A percentile compares a stretch with the other conserved stretches of the same genome.
These are phyloP conservation scores for Saturnispora zaruensis DNA, from an alignment of 805 yeast species.

Conservation along the genomic window DNA sequence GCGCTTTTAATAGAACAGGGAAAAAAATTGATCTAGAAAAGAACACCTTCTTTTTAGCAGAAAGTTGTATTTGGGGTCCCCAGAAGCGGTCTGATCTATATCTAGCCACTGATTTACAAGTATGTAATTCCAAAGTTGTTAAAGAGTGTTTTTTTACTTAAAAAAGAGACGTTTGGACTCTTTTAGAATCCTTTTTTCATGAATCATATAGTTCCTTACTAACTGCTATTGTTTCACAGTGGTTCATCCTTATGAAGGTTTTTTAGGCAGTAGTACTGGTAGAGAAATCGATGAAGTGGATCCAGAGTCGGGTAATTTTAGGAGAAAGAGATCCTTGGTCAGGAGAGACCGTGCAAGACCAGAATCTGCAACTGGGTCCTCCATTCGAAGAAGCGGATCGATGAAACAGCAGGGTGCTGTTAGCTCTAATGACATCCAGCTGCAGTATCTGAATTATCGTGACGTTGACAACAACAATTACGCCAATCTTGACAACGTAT, in stretches of 20 bases:
- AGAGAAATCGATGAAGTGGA: conserved; percentile 12
- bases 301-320: conserved; percentile 29
- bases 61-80: not conserved
- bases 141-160: not conserved
- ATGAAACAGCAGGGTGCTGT: conserved; percentile 1
- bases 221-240: conserved; percentile 2
- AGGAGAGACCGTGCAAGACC: conserved; percentile 68
- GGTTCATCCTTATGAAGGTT: conserved; percentile 13
- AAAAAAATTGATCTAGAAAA: not conserved
- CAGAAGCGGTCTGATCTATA: not conserved
- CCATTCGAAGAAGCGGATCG: conserved; percentile 5
- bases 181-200: not conserved
- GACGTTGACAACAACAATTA: not conserved
- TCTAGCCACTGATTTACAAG: not conserved
- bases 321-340: conserved; percentile 62
- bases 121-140: not conserved
- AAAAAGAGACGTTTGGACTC: not conserved
- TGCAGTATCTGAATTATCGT: not conserved
- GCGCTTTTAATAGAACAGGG: not conserved
- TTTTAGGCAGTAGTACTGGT: conserved; percentile 2
- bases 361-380: conserved; percentile 7
- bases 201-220: not conserved
- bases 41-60: not conserved
- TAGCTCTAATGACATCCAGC: conserved; percentile 7
- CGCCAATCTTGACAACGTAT: not conserved